Evolutionary conservation across 2,329 filamentous ascomycete species (phyloP).

Genomic region (Nemania bipapillata): DNA sequence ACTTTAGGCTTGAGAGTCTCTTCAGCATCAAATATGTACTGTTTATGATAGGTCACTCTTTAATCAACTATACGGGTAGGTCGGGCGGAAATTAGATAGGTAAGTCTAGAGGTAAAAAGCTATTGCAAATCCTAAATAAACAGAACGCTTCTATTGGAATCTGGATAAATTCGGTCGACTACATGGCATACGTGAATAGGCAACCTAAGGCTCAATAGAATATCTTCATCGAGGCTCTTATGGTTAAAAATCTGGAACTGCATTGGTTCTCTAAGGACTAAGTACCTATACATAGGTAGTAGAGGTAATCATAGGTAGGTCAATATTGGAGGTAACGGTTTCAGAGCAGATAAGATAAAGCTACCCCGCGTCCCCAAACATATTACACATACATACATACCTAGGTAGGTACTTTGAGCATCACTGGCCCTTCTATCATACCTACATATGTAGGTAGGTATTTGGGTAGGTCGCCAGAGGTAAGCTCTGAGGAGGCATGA

Average conservation of each 20-base stretch:
- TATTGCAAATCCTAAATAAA: no score
- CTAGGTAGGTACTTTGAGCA: background rate
- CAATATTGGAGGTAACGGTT: background rate
- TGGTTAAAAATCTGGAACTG: no score
- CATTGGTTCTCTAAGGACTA: no score
- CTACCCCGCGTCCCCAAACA: constrained; percentile 48
- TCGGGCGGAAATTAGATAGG: background rate
- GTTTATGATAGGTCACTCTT: background rate
- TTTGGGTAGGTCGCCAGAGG: no score
- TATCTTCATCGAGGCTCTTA: no score
- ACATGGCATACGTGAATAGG: background rate
- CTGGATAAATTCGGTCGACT: no score
- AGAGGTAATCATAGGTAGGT: no score
- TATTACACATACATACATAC: background rate
- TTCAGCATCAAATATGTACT: background rate
- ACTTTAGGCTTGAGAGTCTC: background rate
- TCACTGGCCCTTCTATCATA: no score
- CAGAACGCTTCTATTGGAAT: no score
- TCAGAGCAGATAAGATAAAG: constrained; percentile 50
- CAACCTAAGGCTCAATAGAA: no score
- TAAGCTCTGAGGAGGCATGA: background rate
- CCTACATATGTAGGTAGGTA: background rate
- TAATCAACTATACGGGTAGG: background rate
- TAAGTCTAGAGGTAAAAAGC: background rate
- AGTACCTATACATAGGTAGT: no score